phyloP scores from a whole-genome alignment of 2,329 filamentous ascomycete genomes.

The Diplocarpon mali region DNA sequence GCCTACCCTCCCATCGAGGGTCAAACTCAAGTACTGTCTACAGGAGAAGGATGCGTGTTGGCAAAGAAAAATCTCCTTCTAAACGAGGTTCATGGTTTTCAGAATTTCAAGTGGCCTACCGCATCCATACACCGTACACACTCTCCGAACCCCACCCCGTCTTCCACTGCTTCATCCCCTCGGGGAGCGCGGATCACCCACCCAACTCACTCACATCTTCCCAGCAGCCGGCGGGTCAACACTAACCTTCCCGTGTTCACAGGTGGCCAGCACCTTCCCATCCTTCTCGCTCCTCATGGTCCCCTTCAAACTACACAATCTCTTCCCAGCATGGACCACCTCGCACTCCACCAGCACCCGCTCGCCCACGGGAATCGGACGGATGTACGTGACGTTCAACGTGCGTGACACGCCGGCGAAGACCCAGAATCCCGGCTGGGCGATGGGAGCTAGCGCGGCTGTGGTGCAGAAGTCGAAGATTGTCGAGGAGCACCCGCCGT shows the following conservation, averaged over 20 bases:
- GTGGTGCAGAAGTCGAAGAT: slow-evolving; percentile 58
- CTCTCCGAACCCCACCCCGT: background rate
- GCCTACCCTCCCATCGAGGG: too few relatives aligned
- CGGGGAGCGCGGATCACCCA: too few relatives aligned
- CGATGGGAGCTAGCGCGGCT: slow-evolving; percentile 43
- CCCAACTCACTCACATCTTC: background rate
- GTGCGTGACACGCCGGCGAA: slow-evolving; percentile 53
- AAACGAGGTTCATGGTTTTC: too few relatives aligned
- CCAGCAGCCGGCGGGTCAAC: slow-evolving; percentile 35
- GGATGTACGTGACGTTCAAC: slow-evolving; percentile 55
- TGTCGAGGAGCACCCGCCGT: slow-evolving; percentile 53
- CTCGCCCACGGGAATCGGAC: slow-evolving; percentile 48
- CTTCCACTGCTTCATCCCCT: too few relatives aligned
- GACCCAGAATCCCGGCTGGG: slow-evolving; percentile 48
- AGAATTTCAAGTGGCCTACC: too few relatives aligned
- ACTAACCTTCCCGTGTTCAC: slow-evolving; percentile 56
- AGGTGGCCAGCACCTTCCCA: slow-evolving; percentile 42
- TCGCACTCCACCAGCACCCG: slow-evolving; percentile 45
- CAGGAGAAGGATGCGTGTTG: too few relatives aligned
- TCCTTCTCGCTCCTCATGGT: slow-evolving; percentile 42
- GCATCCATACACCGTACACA: too few relatives aligned
- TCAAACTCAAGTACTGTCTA: too few relatives aligned
- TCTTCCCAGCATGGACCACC: slow-evolving; percentile 47
- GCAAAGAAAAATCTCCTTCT: too few relatives aligned
- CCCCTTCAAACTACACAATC: slow-evolving; percentile 40